Evolutionary conservation across 805 yeast species (phyloP).

Genomic region (Pichia scutulata): DNA sequence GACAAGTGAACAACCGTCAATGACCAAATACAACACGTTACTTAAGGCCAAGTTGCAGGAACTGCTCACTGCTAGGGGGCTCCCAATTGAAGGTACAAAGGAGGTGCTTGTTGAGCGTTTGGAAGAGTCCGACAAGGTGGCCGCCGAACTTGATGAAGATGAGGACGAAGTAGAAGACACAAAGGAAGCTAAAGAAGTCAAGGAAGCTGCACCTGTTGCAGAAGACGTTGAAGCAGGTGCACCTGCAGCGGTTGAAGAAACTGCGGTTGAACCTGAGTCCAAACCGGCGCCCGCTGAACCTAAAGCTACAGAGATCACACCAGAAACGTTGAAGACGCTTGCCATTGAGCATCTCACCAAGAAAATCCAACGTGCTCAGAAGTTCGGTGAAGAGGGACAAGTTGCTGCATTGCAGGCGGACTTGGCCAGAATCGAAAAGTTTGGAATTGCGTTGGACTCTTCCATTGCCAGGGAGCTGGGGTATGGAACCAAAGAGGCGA

Average conservation of each 20-base stretch:
- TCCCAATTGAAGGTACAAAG: constrained; percentile 72
- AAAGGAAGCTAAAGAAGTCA: constrained; percentile 7
- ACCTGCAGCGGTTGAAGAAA: constrained; percentile 15
- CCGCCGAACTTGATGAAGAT: constrained; percentile 23
- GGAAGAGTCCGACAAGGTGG: constrained; percentile 44
- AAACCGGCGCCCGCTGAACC: constrained; percentile 3
- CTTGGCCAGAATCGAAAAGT: constrained; percentile 68
- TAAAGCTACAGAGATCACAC: constrained; percentile 33
- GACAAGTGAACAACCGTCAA: no score
- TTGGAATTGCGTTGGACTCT: constrained; percentile 67
- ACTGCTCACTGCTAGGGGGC: constrained; percentile 54
- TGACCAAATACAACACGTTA: constrained; percentile 52
- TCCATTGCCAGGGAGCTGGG: constrained; percentile 65
- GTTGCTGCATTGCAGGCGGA: constrained; percentile 50
- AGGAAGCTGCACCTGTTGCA: constrained; percentile 9
- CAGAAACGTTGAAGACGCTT: constrained; percentile 63
- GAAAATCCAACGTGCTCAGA: constrained; percentile 64
- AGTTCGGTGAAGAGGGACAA: constrained; percentile 60
- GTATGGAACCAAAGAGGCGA: constrained; percentile 24
- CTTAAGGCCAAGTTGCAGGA: constrained; percentile 85
- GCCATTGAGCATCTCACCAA: constrained; percentile 62
- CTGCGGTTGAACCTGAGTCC: constrained; percentile 10
- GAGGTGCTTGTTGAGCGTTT: constrained; percentile 65
- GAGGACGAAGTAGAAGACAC: constrained; percentile 13
- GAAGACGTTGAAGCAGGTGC: not conserved